Evolutionary conservation across 2,329 filamentous ascomycete species (phyloP), one percentile per base, ranked within the genome.

Genomic region (Xylariaceae sp.): DNA sequence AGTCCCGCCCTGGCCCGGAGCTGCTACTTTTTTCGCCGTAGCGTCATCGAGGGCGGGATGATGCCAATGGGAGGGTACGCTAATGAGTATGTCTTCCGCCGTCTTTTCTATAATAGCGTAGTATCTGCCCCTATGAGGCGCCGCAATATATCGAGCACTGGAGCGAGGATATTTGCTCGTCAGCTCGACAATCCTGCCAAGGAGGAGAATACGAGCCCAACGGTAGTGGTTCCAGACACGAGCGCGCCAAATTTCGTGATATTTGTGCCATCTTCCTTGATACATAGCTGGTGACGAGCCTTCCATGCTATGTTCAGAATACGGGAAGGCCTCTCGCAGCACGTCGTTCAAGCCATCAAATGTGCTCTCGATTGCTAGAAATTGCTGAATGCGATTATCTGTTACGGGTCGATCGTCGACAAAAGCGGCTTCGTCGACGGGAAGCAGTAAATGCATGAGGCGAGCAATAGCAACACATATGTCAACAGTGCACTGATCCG

Each of bases 181-280:
- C 31, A 73, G 62, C 11, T 71, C 69, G 10, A 80, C 64, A 12
- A 85, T 73, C 40, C 74, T 70, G 54, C 82, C 74, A 60, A 74
- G 77, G 14, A 76, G 62, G 10, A 84, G 65, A 19, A 83, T 76
- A n/a, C 80, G 76, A 6, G 75, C 73, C 73, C 80, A 83, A 19
- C 83, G 79, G 58, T 79, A 83, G 57, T 84, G 77, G 53, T 80
- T 81, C 79, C 79, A 85, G 39, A 80, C 72, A 19, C 78, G 74
- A 9, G 76, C 78, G 16, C 75, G 68, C 73, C 76, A 82, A 49
- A 82, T 74, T 55, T 78, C 75, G 14, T 66, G 65, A 59, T 86
- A 86, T 18, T 73, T 63, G 61, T 86, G 81, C 60, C 81, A 84
- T 48, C 73, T 71, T 12, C 75, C 73, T 16, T 75, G 71, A 54